Conservation (phyloP, 768 basidiomycete species). For the Leccinum aurantiacum region DNA sequence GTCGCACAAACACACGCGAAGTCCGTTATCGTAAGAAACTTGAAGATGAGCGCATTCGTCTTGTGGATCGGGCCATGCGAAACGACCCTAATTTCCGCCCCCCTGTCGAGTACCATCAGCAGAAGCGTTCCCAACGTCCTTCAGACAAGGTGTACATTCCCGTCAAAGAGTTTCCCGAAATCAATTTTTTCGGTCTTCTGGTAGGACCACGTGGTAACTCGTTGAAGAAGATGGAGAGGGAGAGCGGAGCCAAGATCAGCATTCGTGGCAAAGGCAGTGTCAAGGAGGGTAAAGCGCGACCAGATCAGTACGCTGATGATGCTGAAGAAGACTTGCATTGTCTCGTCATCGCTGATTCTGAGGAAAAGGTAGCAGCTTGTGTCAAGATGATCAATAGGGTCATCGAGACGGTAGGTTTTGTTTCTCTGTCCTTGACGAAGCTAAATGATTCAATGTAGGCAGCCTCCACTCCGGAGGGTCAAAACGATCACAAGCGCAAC, state of each 20-base stretch:
- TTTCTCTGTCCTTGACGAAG: not conserved
- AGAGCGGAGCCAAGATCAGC: slow-evolving; percentile 97
- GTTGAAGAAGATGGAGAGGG: slow-evolving; percentile 99
- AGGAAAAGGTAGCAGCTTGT: slow-evolving; percentile 88
- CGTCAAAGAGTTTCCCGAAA: slow-evolving; percentile 99
- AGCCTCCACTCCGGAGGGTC: slow-evolving; percentile 97
- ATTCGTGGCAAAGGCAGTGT: slow-evolving; percentile 98
- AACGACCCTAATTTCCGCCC: slow-evolving; percentile 98
- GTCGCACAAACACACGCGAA: slow-evolving; percentile 97
- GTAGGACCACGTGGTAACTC: slow-evolving; percentile 99
- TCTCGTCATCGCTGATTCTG: slow-evolving; percentile 88
- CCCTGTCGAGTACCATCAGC: slow-evolving; percentile 93
- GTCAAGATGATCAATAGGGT: slow-evolving; percentile 96
- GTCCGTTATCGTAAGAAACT: slow-evolving; percentile 96
- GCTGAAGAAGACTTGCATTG: slow-evolving; percentile 99
- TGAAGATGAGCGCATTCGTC: slow-evolving; percentile 86
- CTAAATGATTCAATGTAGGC: slow-evolving; percentile 53
- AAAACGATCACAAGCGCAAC: slow-evolving; percentile 99
- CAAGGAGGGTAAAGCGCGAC: slow-evolving; percentile 96
- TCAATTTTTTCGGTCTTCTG: slow-evolving; percentile 98
- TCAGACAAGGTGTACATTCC: slow-evolving; percentile 99
- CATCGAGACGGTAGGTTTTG: slow-evolving; percentile 84
- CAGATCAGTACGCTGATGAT: slow-evolving; percentile 93
- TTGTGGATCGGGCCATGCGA: slow-evolving; percentile 96
- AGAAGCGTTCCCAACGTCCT: slow-evolving; percentile 90